Evolutionary conservation across 345 rosid species (phyloP).

Genomic region (Eucalyptus dawsonii): DNA sequence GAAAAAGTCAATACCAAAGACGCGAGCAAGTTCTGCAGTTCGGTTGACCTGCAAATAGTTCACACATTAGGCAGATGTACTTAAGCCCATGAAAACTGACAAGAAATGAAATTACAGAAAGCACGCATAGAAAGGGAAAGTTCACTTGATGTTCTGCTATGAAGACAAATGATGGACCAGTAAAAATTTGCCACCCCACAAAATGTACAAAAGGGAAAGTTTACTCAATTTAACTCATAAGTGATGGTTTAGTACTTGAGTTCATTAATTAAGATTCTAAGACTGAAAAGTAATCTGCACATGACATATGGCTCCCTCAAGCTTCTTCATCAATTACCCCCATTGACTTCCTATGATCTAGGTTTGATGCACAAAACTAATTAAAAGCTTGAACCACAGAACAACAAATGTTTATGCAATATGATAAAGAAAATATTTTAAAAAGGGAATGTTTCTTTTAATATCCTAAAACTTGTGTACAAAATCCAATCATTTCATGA

Average conservation of each 20-base stretch:
- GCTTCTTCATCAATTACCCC: not conserved
- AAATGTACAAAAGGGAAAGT: not conserved
- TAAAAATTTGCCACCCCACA: not conserved
- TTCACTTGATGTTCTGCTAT: not conserved
- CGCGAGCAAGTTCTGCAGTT: conserved; percentile 96
- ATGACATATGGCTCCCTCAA: not conserved
- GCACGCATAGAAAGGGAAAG: not conserved
- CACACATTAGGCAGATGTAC: not conserved
- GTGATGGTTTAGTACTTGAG: not conserved
- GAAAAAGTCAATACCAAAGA: conserved; percentile 94
- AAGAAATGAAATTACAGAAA: not conserved
- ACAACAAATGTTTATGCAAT: not conserved
- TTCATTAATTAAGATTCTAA: not conserved
- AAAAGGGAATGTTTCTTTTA: not conserved
- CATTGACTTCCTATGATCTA: not conserved
- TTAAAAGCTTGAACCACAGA: not conserved
- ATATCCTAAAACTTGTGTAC: not conserved
- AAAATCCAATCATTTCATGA: not conserved
- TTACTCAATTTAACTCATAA: not conserved
- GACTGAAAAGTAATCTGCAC: not conserved
- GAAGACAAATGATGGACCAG: not conserved
- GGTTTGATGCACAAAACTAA: not conserved
- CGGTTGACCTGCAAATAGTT: conserved; percentile 71
- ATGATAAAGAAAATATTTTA: not conserved
- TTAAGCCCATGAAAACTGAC: not conserved